Base-by-base conservation (phyloP, 163 green algal species). In the Picocystis sp. region DNA sequence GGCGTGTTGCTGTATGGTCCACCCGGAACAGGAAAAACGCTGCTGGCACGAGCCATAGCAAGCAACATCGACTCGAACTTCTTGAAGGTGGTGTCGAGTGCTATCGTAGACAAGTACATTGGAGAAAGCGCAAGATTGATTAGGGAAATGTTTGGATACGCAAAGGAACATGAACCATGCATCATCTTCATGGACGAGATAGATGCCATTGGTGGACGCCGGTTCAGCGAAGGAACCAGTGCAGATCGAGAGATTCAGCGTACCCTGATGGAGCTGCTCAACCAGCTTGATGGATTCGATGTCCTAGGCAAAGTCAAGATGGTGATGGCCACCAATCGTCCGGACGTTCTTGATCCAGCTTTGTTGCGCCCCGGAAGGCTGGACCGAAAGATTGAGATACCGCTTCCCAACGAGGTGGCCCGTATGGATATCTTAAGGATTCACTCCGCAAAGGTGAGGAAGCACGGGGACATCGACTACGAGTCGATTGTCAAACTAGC, bases 141-240 rank as follows among this genome's bases (percentile, higher is more conserved):
- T 52, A 71, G 86, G 1, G 86, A 96, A 69, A 94, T 96, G 86
- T 93, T 93, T 71, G 86, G 79, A 23, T 99, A 94, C 57, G 90
- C 84, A 0, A 64, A 73, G 6, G 89, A 94, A 45, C 86, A 96
- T 72, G 80, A 96, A 76, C 90, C 90, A 21, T 99, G 90, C 74
- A 91, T 99, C 67, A 99, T 99, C 67, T 99, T 99, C 73, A 97
- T 99, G 90, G 90, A 99, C 56, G 90, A 99, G 72, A 92, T 98
- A 50, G 90, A 98, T 66, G 90, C 90, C 60, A 99, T 99, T 63
- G 90, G 90, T 14, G 90, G 89, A 3, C 70, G 84, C 38, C 73
- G 90, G 33, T 96, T 95, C 73, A 90, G 72, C 61, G 90, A 99
- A 65, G 89, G 65, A 56, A 99, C 90, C 41, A 84, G 63, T 35